Evolutionary conservation across 2,329 filamentous ascomycete species (phyloP), one percentile per base, ranked within the genome.

Genomic region (Xylogone sp.): DNA sequence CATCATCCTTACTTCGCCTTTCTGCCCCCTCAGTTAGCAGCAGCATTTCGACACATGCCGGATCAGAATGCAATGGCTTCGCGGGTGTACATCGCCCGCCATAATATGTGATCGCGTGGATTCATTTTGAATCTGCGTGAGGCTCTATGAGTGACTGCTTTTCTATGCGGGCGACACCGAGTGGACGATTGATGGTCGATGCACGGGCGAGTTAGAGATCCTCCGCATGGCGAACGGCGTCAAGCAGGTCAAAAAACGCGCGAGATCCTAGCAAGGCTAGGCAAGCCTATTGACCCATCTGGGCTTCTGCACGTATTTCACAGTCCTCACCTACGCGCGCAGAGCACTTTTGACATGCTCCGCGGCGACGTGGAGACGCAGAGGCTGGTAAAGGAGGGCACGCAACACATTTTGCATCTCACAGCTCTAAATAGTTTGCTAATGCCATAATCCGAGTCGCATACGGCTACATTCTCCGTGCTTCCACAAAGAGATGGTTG

Each of bases 401-500:
- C 67, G 48, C 62, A 73, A 13, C 65, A 46, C 7, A 29, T 77
- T 29, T 18, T 29, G 13, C 29, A 19, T 46, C 10, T 21, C 29
- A 8, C 12, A 44, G 13, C 43, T 3, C 19, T 22, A 66, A 27
- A 27, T 27, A 27, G 77, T 62, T 74, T 78, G 43, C 59, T 79
- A 39, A 68, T 27, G 10, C 10, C 5, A 27, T 27, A 27, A 27
- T 27, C 24, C 79, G 65, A 46, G 57, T 63, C 19, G 60, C 59
- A 2, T 63, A 67, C 47, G 63, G 64, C 2, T 76, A 78, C 63
- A 74, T 79, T 34, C 53, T 79, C 53, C 64, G 77, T 22, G 71
- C 73, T 3, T 76, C 80, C 59, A 74, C 75, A 18, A 76, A 27
- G 10, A 27, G 24, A 46, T 79, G 76, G 77, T 64, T 80, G 2